Conservation (phyloP, 2,329 filamentous ascomycete genomes). For the Aspergillus sp. region DNA sequence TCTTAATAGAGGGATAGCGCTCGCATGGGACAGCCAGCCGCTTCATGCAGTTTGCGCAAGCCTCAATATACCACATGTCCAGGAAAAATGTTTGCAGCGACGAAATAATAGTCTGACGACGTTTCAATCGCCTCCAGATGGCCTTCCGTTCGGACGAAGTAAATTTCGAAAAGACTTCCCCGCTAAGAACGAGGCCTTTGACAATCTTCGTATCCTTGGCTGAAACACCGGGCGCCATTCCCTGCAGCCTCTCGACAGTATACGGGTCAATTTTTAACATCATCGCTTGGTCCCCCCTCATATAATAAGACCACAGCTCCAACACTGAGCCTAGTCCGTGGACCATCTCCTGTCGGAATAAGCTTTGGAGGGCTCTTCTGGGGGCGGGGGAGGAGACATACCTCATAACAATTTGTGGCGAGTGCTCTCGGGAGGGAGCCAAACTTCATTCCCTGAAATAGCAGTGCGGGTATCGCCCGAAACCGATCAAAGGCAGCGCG, state of each 20-base stretch:
- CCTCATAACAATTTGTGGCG: slow-evolving; percentile 14
- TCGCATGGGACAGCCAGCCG: slow-evolving; percentile 17
- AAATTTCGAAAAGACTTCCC: slow-evolving; percentile 18
- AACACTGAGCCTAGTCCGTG: slow-evolving; percentile 17
- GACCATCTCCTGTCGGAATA: slow-evolving; percentile 19
- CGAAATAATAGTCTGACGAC: slow-evolving; percentile 3
- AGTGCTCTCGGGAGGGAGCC: slow-evolving; percentile 18
- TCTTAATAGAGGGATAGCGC: neutral
- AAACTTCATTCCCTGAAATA: slow-evolving; percentile 14
- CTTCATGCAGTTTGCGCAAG: slow-evolving; percentile 28
- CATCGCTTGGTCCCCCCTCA: slow-evolving; percentile 9
- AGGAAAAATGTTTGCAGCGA: slow-evolving; percentile 41
- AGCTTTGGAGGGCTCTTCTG: neutral
- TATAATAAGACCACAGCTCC: slow-evolving; percentile 19
- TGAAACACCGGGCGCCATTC: slow-evolving; percentile 19
- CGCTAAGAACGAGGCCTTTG: slow-evolving; percentile 18
- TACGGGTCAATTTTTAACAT: slow-evolving; percentile 22
- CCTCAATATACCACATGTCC: slow-evolving; percentile 36
- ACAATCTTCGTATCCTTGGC: slow-evolving; percentile 12
- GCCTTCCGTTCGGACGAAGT: slow-evolving; percentile 12
- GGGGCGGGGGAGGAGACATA: neutral
- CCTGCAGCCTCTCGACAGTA: slow-evolving; percentile 19
- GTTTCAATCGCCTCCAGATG: slow-evolving; percentile 2
- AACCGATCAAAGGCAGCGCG: slow-evolving; percentile 14
- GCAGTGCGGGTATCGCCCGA: slow-evolving; percentile 13